Evolutionary conservation across 2,329 filamentous ascomycete species (phyloP).

Genomic region (Septoria petroselini): DNA sequence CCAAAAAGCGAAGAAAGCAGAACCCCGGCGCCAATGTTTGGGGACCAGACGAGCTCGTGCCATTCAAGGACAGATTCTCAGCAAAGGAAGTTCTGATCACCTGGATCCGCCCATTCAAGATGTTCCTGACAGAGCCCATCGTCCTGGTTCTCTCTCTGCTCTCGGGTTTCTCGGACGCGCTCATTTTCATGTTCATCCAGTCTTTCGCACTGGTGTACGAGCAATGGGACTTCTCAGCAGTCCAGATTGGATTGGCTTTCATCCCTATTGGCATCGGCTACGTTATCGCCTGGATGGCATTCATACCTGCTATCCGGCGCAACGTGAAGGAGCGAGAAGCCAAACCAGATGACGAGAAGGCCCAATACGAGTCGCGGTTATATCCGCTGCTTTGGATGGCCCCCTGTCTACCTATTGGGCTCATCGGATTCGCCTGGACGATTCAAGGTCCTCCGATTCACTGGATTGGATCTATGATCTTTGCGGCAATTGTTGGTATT

Average conservation of each 20-base stretch:
- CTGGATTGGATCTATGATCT: slow-evolving; percentile 69
- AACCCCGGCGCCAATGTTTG: slow-evolving; percentile 59
- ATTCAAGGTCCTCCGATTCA: slow-evolving; percentile 61
- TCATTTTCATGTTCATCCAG: slow-evolving; percentile 79
- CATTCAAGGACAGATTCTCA: slow-evolving; percentile 42
- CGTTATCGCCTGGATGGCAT: slow-evolving; percentile 59
- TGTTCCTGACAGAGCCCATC: slow-evolving; percentile 75
- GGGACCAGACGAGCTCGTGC: slow-evolving; percentile 69
- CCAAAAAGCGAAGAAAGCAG: slow-evolving; percentile 66
- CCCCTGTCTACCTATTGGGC: slow-evolving; percentile 64
- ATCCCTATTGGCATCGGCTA: slow-evolving; percentile 68
- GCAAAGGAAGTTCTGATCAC: slow-evolving; percentile 50
- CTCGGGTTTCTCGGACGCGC: slow-evolving; percentile 69
- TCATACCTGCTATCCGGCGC: slow-evolving; percentile 56
- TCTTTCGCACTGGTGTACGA: slow-evolving; percentile 67
- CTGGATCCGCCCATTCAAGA: slow-evolving; percentile 67
- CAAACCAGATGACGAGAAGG: slow-evolving; percentile 50
- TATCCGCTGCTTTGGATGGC: slow-evolving; percentile 63
- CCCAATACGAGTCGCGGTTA: slow-evolving; percentile 65
- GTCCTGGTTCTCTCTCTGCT: slow-evolving; percentile 69
- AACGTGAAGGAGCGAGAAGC: slow-evolving; percentile 49
- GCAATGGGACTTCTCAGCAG: slow-evolving; percentile 63
- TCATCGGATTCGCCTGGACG: slow-evolving; percentile 72
- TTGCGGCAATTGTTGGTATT: slow-evolving; percentile 65
- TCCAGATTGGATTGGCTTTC: slow-evolving; percentile 61